These are phyloP conservation scores for Colletotrichum kahawae DNA, from an alignment of 2,329 filamentous ascomycete species.

Conservation along the genomic window DNA sequence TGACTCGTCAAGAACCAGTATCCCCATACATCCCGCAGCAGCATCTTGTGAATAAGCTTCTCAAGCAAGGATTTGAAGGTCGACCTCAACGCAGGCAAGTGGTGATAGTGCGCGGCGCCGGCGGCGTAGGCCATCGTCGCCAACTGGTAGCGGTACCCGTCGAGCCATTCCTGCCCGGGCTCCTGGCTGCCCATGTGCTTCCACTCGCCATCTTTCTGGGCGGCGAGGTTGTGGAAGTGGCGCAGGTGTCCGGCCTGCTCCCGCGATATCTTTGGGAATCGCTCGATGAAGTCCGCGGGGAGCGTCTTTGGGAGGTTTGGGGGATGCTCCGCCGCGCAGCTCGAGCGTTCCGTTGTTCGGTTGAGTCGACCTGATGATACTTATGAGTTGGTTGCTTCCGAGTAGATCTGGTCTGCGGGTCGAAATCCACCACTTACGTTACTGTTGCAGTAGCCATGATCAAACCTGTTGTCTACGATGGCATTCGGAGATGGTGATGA, in stretches of 20 bases:
- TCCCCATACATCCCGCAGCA: conserved; percentile 44
- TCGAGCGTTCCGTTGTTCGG: background rate
- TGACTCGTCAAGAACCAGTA: conserved; percentile 47
- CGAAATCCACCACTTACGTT: background rate
- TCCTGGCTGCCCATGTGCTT: conserved; percentile 37
- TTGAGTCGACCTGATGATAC: background rate
- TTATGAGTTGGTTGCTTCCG: fast-evolving
- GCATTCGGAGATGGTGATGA: fast-evolving
- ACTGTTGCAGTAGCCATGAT: background rate
- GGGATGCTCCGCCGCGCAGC: fast-evolving
- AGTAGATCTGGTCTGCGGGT: background rate
- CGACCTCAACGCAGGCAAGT: conserved; percentile 35
- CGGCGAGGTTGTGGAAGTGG: conserved; percentile 38
- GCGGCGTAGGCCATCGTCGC: conserved; percentile 45
- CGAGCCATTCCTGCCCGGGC: conserved; percentile 40
- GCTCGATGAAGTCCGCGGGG: background rate
- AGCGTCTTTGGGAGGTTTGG: background rate
- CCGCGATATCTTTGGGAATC: conserved; percentile 20
- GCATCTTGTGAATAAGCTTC: conserved; percentile 44
- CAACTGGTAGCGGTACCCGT: conserved; percentile 43
- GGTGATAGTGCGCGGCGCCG: conserved; percentile 41
- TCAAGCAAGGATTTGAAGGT: conserved; percentile 38
- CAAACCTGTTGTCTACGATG: fast-evolving
- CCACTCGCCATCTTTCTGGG: conserved; percentile 33
- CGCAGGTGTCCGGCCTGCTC: conserved; percentile 38